Conservation (phyloP, 305 asterid genomes). For the Solanum hybrid region DNA sequence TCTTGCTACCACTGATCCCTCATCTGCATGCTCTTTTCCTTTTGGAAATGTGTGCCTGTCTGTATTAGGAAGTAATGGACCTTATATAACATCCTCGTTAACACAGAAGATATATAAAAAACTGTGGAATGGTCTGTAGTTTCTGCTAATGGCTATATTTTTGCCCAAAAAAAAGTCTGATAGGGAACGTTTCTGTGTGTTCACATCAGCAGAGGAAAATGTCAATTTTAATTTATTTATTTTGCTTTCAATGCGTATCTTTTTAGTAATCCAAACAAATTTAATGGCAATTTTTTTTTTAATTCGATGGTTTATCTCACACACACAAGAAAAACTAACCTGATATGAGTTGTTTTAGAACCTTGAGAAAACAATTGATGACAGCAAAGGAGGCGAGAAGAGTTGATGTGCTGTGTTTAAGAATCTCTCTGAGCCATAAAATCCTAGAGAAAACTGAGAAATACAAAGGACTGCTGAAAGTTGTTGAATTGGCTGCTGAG, state of each 20-base stretch:
- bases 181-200: background rate
- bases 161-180: background rate
- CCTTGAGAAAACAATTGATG: slow-evolving; percentile 80
- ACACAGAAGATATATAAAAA: background rate
- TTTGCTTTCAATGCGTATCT: background rate
- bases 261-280: background rate
- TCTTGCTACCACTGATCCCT: background rate
- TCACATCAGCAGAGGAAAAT: background rate
- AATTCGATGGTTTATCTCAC: background rate
- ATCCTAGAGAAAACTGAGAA: slow-evolving; percentile 66
- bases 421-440: slow-evolving; percentile 64
- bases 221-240: background rate
- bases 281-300: background rate
- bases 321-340: background rate
- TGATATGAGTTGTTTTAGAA: slow-evolving; percentile 26
- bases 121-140: background rate
- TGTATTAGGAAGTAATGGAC: background rate
- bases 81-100: background rate
- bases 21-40: background rate
- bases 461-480: slow-evolving; percentile 41
- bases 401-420: slow-evolving; percentile 67
- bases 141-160: background rate
- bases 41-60: background rate
- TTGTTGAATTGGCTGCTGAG: slow-evolving; percentile 48
- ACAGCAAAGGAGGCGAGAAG: slow-evolving; percentile 80